Evolutionary conservation across 2,329 filamentous ascomycete genomes (phyloP).

Genomic region (Colletotrichum lentis): DNA sequence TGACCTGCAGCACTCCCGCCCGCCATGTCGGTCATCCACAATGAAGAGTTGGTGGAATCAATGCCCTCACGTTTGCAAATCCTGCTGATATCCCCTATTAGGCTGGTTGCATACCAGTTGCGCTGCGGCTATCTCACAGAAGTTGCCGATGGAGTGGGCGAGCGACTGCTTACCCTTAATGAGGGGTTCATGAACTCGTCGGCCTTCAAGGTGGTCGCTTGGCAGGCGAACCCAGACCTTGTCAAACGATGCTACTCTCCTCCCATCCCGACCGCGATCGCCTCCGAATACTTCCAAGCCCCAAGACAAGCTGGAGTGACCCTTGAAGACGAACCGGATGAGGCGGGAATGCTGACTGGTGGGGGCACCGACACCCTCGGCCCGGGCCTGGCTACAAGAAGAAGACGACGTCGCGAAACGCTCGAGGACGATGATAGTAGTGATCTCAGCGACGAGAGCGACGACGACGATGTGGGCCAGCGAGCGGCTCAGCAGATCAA

Average conservation of each 20-base stretch:
- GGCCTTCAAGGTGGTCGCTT: conserved; percentile 83
- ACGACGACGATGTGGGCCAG: conserved; percentile 73
- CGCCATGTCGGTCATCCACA: conserved; percentile 55
- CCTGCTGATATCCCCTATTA: conserved; percentile 46
- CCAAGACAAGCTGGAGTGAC: conserved; percentile 69
- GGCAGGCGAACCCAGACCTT: conserved; percentile 76
- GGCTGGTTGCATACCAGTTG: conserved; percentile 83
- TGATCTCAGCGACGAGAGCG: conserved; percentile 84
- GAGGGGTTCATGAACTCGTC: conserved; percentile 80
- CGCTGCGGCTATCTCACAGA: conserved; percentile 81
- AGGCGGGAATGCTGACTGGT: conserved; percentile 75
- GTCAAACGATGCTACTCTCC: conserved; percentile 86
- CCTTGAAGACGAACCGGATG: conserved; percentile 75
- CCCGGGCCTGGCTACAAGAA: conserved; percentile 71
- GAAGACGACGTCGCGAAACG: conserved; percentile 73
- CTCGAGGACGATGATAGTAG: conserved; percentile 88
- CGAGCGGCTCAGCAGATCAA: conserved; percentile 88
- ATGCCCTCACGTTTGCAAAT: neutral
- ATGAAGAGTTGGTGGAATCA: conserved; percentile 51
- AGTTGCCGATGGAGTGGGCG: conserved; percentile 83
- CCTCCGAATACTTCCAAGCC: conserved; percentile 84
- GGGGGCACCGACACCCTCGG: conserved; percentile 74
- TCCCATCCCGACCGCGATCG: conserved; percentile 82
- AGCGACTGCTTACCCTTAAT: conserved; percentile 83
- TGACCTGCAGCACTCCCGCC: conserved; percentile 25